Percentiles rank a stretch among this genome's conserved stretches.
Conservation (phyloP, 306 rosid species). For the Chamaecrista fasciculata region DNA sequence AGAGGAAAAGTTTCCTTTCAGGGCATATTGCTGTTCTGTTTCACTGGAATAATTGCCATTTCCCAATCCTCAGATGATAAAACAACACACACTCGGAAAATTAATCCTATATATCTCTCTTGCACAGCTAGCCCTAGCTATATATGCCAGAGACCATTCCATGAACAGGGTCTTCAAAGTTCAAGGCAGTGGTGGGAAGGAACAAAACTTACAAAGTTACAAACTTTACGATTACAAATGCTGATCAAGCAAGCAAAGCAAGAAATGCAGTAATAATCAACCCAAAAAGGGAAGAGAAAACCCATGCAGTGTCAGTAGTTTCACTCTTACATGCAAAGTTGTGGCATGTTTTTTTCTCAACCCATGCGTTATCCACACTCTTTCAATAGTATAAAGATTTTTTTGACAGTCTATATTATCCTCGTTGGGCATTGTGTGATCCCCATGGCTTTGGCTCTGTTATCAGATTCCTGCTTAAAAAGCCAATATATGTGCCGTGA, state of each 20-base stretch:
- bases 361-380: not conserved
- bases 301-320: not conserved
- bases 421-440: not conserved
- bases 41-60: conserved; percentile 24
- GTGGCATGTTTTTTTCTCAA: not conserved
- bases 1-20: not conserved
- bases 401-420: not conserved
- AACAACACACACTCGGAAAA: not conserved
- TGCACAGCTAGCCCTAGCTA: not conserved
- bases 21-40: conserved; percentile 39
- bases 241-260: no score
- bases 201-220: not conserved
- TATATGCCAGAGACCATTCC: not conserved
- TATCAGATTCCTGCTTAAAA: not conserved
- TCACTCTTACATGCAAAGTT: not conserved
- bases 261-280: not conserved
- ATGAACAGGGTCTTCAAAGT: not conserved
- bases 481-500: not conserved
- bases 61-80: not conserved
- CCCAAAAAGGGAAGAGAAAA: not conserved
- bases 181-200: not conserved
- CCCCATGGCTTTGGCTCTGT: not conserved
- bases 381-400: not conserved
- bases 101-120: no score
- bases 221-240: no score